These are phyloP conservation scores for Dendrostoma leiphaemia DNA, from an alignment of 2,329 filamentous ascomycete species.

Conservation along the genomic window DNA sequence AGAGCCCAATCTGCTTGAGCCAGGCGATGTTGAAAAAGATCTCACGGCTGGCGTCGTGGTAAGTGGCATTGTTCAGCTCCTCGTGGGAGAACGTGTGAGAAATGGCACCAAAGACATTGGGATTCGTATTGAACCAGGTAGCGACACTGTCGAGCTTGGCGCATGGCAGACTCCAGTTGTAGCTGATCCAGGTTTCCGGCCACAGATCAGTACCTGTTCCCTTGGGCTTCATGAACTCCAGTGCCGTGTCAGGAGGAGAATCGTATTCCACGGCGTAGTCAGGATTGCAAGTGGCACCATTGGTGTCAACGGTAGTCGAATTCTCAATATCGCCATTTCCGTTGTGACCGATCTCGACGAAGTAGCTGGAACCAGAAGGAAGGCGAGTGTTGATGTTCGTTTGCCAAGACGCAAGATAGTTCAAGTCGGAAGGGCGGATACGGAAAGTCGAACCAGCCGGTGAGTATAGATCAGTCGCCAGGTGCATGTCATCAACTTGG, in stretches of 20 bases:
- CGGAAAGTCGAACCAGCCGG: conserved; percentile 49
- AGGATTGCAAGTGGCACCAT: conserved; percentile 38
- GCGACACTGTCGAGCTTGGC: conserved; percentile 47
- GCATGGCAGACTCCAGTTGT: conserved; percentile 49
- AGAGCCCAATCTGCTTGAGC: conserved; percentile 52
- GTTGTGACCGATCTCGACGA: conserved; percentile 54
- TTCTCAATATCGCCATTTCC: conserved; percentile 46
- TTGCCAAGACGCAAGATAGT: conserved; percentile 43
- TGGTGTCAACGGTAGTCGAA: conserved; percentile 49
- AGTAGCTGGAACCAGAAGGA: conserved; percentile 49
- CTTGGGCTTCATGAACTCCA: conserved; percentile 44
- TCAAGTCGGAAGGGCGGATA: conserved; percentile 44
- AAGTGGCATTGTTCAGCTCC: conserved; percentile 59
- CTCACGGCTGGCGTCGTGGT: conserved; percentile 53
- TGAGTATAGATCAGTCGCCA: conserved; percentile 48
- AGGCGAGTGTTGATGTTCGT: conserved; percentile 42
- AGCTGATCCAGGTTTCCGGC: conserved; percentile 49
- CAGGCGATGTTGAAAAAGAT: conserved; percentile 60
- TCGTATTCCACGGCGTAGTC: conserved; percentile 41
- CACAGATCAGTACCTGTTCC: conserved; percentile 49
- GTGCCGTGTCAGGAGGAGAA: conserved; percentile 41
- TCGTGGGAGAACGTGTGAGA: conserved; percentile 63
- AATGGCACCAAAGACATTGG: conserved; percentile 54
- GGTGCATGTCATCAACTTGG: conserved; percentile 63
- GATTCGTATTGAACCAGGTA: conserved; percentile 56